Evolutionary conservation across 176 grass and related monocot species (phyloP), one percentile per base, ranked within the genome.

Genomic region (Luzula sylvatica): DNA sequence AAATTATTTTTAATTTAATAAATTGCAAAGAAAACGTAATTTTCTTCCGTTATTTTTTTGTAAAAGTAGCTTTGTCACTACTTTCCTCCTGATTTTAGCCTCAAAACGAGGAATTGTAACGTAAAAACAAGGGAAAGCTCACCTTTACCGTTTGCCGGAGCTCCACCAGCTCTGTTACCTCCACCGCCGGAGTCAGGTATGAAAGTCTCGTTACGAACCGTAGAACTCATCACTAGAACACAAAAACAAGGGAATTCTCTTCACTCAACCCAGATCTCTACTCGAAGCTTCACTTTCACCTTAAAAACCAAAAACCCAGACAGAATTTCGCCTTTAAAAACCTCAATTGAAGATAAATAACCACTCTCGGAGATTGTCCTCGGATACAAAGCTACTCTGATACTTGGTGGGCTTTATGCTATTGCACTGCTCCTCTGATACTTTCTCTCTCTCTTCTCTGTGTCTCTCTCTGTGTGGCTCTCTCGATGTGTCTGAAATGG

Each of bases 191-290:
- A 46, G 28, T 63, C 42, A 11, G 58, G 14, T 26, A 63, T 63
- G 40, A 45, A 63, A 25, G 58, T 27, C 42, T 46, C 42, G 58
- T 47, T 63, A 63, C 42, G 28, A 14, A n/a, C 58, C 23, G 58
- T 27, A 63, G 58, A 63, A 63, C 39, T 40, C 58, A 63, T 63
- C 39, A 35, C 30, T 35, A 0, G 14, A 42, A 44, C 13, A 32
- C 18, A 59, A 44, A 60, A 63, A 26, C 58, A 62, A 46, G 4
- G 22, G 27, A 62, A 62, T 46, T 22, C 9, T 48, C 2, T 26
- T 15, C 20, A 30, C 43, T 20, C 13, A 48, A 22, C 47, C 58
- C 58, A 63, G 58, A 63, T 63, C 58, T 63, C 58, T 32, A 7
- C 15, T 63, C 42, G 13, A 63, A 30, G 41, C 58, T 30, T 18